Base-by-base conservation (phyloP, 73 alveolate genomes). In the Paramecium caudatum region DNA sequence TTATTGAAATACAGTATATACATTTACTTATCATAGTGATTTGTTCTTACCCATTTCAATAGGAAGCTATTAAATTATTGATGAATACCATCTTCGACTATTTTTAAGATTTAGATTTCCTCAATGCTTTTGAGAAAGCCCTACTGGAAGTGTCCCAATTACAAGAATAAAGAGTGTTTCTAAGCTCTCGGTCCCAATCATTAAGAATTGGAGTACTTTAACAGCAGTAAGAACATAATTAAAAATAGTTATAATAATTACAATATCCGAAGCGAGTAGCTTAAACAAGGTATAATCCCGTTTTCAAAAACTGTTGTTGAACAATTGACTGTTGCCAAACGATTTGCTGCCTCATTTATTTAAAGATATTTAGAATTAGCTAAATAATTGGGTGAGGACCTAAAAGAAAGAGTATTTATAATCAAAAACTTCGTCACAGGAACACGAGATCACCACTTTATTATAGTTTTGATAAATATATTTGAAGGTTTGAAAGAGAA, bases 1-100 rank as follows among this genome's bases (percentile, higher is more conserved):
- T 39, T 74, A 16, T 45, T 74, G 19, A 74, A 74, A 74, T 74
- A 27, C 23, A 19, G 88, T 74, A 74, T 21, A 45, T 37, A 23
- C 19, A 37, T 41, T 15, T 21, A 21, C 4, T 5, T 16, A 17
- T 0, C 21, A 8, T 74, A 74, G 88, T 74, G 62, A 27, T 74
- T 21, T 74, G 39, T 16, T 74, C 55, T 21, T 74, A 74, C 43
- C 88, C 88, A 7, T 74, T 41, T 74, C 19, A 36, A 30, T 21
- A 74, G 12, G 68, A 37, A 1, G 47, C 55, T 21, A 45, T 74
- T 21, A 10, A 74, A 10, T 27, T 74, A 39, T 41, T 74, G 47
- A 41, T 74, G 45, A 41, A 36, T n/a, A 74, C 65, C 49, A 41
- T 74, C 27, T 27, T 74, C 19, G 88, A 74, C 23, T 27, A 39